Evolutionary conservation across 495 filamentous ascomycete species (phyloP), one percentile per base, ranked within the genome.

Genomic region (Tetracladium setigerum): DNA sequence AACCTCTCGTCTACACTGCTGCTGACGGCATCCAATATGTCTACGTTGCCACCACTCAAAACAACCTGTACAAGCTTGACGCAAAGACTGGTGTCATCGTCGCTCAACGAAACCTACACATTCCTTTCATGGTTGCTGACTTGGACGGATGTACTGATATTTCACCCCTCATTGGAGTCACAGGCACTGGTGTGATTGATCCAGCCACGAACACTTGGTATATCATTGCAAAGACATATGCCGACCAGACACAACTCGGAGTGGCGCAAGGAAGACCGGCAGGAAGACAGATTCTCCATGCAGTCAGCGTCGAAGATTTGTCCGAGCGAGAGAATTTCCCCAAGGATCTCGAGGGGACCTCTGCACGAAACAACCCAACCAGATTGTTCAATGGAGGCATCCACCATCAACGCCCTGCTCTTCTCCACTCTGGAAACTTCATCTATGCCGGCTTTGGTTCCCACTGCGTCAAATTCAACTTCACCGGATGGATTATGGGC

Each of bases 101-200:
- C 13, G 46, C 44, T 6, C 52, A 40, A 13, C 57, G 71, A 31
- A 68, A 63, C n/a, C 52, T 76, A 8, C 54, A 62, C 18, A 62
- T 68, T 27, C 72, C 72, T 1, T 74, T 74, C 53, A 51, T 70
- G 19, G 57, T 63, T 11, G 57, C 55, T 0, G 72, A 72, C 49
- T 53, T 67, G 10, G 55, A 65, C 50, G 67, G 68, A 30, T 77
- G 73, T 46, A 63, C 64, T 19, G 73, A 76, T 50, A 70, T 76
- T 31, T 57, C 58, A 2, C 56, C 64, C 45, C 58, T 57, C 15
- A 60, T 77, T 37, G 73, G 73, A 3, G 63, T 73, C 39, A 74
- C 62, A 18, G 65, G 60, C 0, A 73, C 69, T 2, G 66, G 66
- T n/a, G 64, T 74, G 14, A 75, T 77, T 36, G 73, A 77, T 53